Conservation (phyloP, 73 alveolate species). For the Diophrys sp. region DNA sequence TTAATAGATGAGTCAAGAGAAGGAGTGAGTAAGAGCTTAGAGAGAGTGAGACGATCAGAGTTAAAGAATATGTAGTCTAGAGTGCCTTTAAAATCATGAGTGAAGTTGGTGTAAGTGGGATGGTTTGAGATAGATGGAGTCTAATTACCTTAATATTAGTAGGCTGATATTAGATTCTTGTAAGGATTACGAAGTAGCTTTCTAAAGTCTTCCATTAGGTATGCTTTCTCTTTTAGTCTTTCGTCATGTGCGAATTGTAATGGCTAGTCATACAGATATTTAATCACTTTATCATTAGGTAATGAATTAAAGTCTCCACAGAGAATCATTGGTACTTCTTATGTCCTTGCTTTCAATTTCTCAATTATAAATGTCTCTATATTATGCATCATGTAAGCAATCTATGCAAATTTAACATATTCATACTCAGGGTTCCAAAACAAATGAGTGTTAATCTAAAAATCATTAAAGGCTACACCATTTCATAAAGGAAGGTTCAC, state of each 20-base stretch:
- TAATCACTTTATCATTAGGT: neutral
- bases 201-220: neutral
- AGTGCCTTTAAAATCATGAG: neutral
- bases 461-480: too few species aligned
- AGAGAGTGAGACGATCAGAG: neutral
- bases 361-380: neutral
- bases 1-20: neutral
- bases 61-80: neutral
- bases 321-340: neutral
- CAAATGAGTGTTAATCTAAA: too few species aligned
- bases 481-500: too few species aligned
- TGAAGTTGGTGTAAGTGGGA: neutral
- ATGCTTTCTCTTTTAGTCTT: neutral
- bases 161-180: neutral
- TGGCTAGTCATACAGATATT: neutral
- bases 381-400: neutral
- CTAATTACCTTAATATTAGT: neutral
- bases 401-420: neutral
- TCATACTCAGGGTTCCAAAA: neutral
- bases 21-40: neutral
- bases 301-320: neutral
- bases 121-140: too few species aligned
- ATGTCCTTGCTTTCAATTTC: neutral
- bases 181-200: neutral
- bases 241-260: neutral